Conservation (phyloP, 2,329 filamentous ascomycete species). For the Metarhizium anisopliae region DNA sequence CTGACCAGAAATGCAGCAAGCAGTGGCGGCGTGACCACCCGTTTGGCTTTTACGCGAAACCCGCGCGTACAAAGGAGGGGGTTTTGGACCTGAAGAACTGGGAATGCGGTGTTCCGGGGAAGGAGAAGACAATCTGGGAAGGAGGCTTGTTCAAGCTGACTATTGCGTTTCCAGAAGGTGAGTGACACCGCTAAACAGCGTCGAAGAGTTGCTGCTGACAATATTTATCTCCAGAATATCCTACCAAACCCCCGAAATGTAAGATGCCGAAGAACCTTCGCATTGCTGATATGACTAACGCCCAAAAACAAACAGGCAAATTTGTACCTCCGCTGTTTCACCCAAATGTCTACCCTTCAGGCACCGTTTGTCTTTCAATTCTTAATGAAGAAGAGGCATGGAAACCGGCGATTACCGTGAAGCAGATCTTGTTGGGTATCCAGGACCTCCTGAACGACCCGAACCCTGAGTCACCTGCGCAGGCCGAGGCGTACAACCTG, state of each 20-base stretch:
- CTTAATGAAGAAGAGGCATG: slow-evolving; percentile 97
- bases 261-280: slow-evolving; percentile 28
- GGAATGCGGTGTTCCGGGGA: slow-evolving; percentile 95
- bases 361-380: slow-evolving; percentile 94
- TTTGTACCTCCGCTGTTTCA: slow-evolving; percentile 95
- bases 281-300: neutral
- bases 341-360: slow-evolving; percentile 96
- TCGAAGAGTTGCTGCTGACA: neutral
- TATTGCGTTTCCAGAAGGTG: slow-evolving; percentile 88
- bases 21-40: slow-evolving; percentile 96
- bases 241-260: slow-evolving; percentile 98
- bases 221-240: slow-evolving; percentile 60
- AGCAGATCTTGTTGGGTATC: slow-evolving; percentile 92
- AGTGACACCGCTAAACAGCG: slow-evolving; percentile 22
- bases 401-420: slow-evolving; percentile 97
- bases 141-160: slow-evolving; percentile 95
- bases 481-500: slow-evolving; percentile 94
- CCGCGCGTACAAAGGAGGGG: slow-evolving; percentile 67
- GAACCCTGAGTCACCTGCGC: slow-evolving; percentile 92
- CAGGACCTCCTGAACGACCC: slow-evolving; percentile 94
- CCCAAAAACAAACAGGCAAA: slow-evolving; percentile 57
- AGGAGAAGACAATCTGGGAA: slow-evolving; percentile 95
- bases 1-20: slow-evolving; percentile 51
- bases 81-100: slow-evolving; percentile 88
- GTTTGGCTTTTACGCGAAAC: slow-evolving; percentile 94